Evolutionary conservation across 2,329 filamentous ascomycete genomes (phyloP), one percentile per base, ranked within the genome.

Genomic region (Lojkania enalia): DNA sequence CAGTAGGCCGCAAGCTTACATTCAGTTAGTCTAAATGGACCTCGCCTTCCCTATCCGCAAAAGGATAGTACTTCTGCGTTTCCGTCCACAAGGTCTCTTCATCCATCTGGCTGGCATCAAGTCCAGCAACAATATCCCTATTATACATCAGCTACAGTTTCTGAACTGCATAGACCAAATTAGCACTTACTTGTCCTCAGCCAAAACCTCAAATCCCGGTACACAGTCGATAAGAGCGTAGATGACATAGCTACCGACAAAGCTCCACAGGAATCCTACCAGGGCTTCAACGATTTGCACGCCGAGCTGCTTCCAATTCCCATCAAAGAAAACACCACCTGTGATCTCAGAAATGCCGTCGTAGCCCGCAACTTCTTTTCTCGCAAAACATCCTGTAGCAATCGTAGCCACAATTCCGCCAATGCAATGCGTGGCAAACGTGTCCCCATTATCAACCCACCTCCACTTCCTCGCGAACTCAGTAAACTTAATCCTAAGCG

Each of bases 381-480:
- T 65, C 2, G 76, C 77, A 57, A 80, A 79, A 14, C 78, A 63
- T 0, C 77, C 77, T 0, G 77, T 80, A 3, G 70, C 69, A 11
- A 80, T 71, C 0, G 77, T 80, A 0, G 75, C 77, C 0, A 77
- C 57, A 4, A 79, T 64, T 0, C 77, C 77, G 14, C 77, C 77
- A 9, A 80, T 63, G 51, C 77, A 80, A 47, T 80, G 77, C 3
- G 77, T 80, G 4, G 77, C 78, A 54, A 80, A 80, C 0, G 77
- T 79, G 55, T 80, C 77, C 1, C 76, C 77, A 48, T 79, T 78
- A 49, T 80, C 77, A 0, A 80, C 77, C 77, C 76, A 81, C 23
- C 72, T 64, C 62, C 70, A 72, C 2, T 67, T 60, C n/a, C 67
- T 61, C 4, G 77, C 77, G 20, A 72, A 63, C 12, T 74, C 70